Percentiles rank a stretch among this genome's conserved stretches.
Conservation (phyloP, 2,329 filamentous ascomycete genomes). For the Aschersonia sp. region DNA sequence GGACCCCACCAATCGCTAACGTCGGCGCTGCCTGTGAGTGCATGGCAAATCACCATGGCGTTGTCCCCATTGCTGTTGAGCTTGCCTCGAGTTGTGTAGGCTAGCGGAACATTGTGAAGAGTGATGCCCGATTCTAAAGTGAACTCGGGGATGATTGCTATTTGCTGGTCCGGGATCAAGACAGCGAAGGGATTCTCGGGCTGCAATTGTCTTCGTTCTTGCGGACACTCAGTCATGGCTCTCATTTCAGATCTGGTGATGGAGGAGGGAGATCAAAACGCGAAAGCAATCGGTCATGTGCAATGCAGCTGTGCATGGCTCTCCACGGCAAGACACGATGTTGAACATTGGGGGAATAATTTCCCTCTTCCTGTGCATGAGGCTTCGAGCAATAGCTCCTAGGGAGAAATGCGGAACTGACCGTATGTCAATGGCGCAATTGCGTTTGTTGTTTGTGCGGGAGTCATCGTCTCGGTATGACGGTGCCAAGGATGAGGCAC, state of each 20-base stretch:
- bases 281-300: too few relatives aligned
- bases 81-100: conserved; percentile 51
- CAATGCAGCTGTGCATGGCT: too few relatives aligned
- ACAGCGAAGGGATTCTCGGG: conserved; percentile 82
- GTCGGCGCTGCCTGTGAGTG: conserved; percentile 72
- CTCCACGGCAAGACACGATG: too few relatives aligned
- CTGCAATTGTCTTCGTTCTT: conserved; percentile 54
- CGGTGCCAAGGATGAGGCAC: too few relatives aligned
- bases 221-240: conserved; percentile 46
- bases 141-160: conserved; percentile 77
- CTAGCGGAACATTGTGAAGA: conserved; percentile 60
- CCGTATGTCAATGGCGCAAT: too few relatives aligned
- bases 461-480: too few relatives aligned
- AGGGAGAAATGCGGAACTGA: too few relatives aligned
- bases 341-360: too few relatives aligned
- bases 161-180: conserved; percentile 77
- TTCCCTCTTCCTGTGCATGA: too few relatives aligned
- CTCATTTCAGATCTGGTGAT: conserved; percentile 12
- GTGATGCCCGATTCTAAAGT: conserved; percentile 84
- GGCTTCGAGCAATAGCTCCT: too few relatives aligned
- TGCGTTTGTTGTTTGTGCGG: too few relatives aligned
- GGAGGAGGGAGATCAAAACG: background rate
- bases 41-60: conserved; percentile 68
- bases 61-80: conserved; percentile 46
- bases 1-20: conserved; percentile 84